Evolutionary conservation across 306 rosid genomes (phyloP).

Genomic region (Senna siamea): DNA sequence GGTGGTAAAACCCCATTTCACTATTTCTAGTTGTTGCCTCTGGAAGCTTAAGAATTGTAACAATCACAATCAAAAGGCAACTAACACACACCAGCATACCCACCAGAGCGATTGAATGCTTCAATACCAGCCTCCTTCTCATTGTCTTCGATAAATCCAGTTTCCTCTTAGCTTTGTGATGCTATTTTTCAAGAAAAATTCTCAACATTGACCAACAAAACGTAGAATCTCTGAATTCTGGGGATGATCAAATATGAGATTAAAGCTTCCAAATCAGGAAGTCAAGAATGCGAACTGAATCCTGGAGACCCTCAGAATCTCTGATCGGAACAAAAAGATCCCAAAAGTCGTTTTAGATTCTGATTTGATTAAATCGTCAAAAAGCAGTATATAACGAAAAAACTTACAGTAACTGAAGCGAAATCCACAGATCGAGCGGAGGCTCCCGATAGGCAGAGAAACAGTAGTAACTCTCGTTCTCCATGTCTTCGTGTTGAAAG

Average conservation of each 20-base stretch:
- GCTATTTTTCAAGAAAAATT: conserved; percentile 5
- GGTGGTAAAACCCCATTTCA: conserved; percentile 46
- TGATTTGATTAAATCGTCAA: neutral
- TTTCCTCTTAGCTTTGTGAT: neutral
- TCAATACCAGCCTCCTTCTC: conserved; percentile 50
- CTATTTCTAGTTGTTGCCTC: conserved; percentile 40
- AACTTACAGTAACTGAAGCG: neutral
- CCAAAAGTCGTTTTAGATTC: neutral
- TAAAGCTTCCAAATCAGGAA: neutral
- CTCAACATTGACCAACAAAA: conserved; percentile 15
- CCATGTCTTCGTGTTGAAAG: neutral
- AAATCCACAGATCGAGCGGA: neutral
- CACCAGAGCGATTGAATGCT: conserved; percentile 56
- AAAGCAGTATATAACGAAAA: neutral
- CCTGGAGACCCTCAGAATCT: neutral
- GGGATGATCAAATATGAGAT: neutral
- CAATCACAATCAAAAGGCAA: conserved; percentile 47
- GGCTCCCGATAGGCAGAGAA: neutral
- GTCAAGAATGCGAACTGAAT: neutral
- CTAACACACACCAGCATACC: conserved; percentile 52
- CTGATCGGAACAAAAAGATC: neutral
- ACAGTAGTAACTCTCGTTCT: neutral
- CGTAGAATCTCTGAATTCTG: neutral
- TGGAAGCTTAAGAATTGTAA: conserved; percentile 67
- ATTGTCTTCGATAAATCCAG: conserved; percentile 41